These are phyloP conservation scores for Colletotrichum phormii DNA, from an alignment of 2,329 filamentous ascomycete species.

Conservation along the genomic window DNA sequence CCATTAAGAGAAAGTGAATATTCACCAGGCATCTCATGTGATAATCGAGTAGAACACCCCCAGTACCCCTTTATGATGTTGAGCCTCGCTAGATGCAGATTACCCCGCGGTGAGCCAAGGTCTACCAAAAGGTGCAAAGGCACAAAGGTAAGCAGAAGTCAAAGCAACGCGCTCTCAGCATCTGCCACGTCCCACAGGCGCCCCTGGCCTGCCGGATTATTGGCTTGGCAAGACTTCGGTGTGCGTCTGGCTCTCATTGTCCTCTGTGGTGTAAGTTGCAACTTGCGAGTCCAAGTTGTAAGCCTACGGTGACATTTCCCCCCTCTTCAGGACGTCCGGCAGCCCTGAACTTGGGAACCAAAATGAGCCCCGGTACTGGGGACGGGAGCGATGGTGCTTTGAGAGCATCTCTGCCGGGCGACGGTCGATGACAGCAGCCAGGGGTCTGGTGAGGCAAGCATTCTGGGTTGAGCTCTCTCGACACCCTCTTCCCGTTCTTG, in stretches of 20 bases:
- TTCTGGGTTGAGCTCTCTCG: neutral
- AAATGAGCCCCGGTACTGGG: neutral
- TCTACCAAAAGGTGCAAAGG: neutral
- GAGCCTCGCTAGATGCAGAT: slow-evolving; percentile 1
- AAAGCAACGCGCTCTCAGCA: slow-evolving; percentile 1
- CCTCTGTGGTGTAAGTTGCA: neutral
- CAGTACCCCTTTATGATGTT: neutral
- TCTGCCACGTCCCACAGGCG: slow-evolving; percentile 30
- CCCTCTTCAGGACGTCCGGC: neutral
- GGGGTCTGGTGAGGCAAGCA: slow-evolving; percentile 4
- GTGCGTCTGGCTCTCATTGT: neutral
- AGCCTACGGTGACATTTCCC: slow-evolving; percentile 5
- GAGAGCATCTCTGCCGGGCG: neutral
- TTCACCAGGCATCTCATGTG: neutral
- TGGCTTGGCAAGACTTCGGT: slow-evolving; percentile 28
- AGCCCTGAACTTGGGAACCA: too few relatives aligned
- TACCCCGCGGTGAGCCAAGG: neutral
- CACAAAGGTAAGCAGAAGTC: neutral
- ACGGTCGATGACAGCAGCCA: neutral
- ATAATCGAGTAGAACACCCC: neutral
- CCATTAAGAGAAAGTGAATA: slow-evolving; percentile 21
- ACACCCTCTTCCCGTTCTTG: neutral
- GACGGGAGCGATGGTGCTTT: neutral
- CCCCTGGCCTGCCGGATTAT: slow-evolving; percentile 33
- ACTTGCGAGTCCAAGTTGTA: neutral